These are phyloP conservation scores for Arthrobotrys pseudoclavata DNA, from an alignment of 2,329 filamentous ascomycete genomes.

Conservation along the genomic window DNA sequence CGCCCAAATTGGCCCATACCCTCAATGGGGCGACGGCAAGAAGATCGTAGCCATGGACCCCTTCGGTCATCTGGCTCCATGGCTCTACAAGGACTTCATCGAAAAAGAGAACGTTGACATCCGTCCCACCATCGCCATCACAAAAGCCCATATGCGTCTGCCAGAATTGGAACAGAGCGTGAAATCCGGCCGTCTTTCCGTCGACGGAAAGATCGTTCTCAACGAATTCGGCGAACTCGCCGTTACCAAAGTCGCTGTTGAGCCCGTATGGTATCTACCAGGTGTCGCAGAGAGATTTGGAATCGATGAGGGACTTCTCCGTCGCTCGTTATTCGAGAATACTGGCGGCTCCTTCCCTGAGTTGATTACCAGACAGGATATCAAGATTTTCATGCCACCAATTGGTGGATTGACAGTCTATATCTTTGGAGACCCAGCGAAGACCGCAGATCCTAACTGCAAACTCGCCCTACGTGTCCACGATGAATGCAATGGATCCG, in stretches of 20 bases:
- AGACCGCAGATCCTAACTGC: constrained; percentile 88
- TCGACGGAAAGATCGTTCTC: constrained; percentile 89
- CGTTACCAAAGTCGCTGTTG: constrained; percentile 96
- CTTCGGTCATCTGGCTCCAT: constrained; percentile 86
- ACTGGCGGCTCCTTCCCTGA: constrained; percentile 97
- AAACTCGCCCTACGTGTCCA: constrained; percentile 87
- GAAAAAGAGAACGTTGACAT: constrained; percentile 85
- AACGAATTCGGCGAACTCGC: constrained; percentile 88
- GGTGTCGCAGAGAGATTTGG: constrained; percentile 93
- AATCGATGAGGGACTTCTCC: constrained; percentile 88
- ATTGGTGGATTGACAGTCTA: constrained; percentile 97
- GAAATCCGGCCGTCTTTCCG: constrained; percentile 78
- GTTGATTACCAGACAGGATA: constrained; percentile 91
- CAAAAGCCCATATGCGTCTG: constrained; percentile 94
- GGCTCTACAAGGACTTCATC: constrained; percentile 84
- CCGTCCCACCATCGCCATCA: constrained; percentile 90
- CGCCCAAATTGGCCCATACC: constrained; percentile 87
- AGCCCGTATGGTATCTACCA: constrained; percentile 90
- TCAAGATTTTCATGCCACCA: constrained; percentile 94
- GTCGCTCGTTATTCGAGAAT: constrained; percentile 91
- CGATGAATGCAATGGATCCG: constrained; percentile 92
- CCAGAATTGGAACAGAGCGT: constrained; percentile 94
- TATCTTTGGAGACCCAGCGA: constrained; percentile 93
- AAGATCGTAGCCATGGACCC: constrained; percentile 99
- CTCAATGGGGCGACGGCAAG: constrained; percentile 87